These are phyloP conservation scores for Clitopilus hobsonii DNA, from an alignment of 768 basidiomycete species.

Conservation along the genomic window DNA sequence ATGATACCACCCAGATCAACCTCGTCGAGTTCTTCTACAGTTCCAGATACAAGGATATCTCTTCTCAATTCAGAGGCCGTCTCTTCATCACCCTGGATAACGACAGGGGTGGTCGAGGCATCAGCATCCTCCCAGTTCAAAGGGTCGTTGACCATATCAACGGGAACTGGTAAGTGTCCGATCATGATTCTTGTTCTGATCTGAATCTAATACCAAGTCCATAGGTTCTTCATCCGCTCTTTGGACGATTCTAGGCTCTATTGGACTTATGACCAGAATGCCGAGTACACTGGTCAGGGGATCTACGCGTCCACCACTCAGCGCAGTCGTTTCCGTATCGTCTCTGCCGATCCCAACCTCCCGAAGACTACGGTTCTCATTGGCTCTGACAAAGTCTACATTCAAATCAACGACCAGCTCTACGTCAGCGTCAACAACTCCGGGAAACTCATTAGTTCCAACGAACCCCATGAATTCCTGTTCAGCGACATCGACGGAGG, in stretches of 20 bases:
- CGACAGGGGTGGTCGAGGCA: constrained; percentile 9
- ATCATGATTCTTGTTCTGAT: neutral
- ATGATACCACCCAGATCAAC: constrained; percentile 5
- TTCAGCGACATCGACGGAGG: neutral
- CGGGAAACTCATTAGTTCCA: neutral
- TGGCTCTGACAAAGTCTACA: neutral
- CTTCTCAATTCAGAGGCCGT: constrained; percentile 4
- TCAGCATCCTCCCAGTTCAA: constrained; percentile 6
- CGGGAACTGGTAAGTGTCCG: constrained; percentile 7
- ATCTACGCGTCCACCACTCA: neutral
- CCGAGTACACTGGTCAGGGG: neutral
- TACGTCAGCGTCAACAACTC: neutral
- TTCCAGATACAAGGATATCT: neutral
- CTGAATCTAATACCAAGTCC: no score
- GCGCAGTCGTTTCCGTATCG: constrained; percentile 4
- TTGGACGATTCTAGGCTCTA: neutral
- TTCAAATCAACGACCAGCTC: neutral
- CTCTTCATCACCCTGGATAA: constrained; percentile 14
- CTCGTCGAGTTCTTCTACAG: constrained; percentile 9
- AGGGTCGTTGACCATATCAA: constrained; percentile 4
- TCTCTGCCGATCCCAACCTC: neutral
- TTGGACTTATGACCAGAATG: constrained; percentile 2
- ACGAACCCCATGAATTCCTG: neutral
- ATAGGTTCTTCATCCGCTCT: constrained; percentile 6
- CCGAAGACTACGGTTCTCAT: neutral